Evolutionary conservation across 2,329 filamentous ascomycete genomes (phyloP).

Genomic region (Penicillium psychrosexuale): DNA sequence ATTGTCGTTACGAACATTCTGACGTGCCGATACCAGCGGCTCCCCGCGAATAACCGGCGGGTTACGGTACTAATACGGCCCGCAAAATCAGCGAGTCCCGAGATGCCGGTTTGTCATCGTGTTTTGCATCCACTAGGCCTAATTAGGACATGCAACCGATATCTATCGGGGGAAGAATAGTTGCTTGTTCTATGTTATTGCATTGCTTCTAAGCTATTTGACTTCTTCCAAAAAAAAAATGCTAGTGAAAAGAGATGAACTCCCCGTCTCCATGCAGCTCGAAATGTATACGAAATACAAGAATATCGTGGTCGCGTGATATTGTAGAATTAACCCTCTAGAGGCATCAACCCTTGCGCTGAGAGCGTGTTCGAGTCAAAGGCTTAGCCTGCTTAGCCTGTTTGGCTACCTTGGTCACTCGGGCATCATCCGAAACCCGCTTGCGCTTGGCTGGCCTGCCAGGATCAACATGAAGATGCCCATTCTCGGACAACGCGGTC

Average conservation of each 20-base stretch:
- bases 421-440: constrained; percentile 41
- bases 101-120: constrained; percentile 23
- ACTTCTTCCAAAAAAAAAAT: background rate
- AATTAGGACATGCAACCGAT: background rate
- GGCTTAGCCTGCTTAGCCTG: constrained; percentile 53
- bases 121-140: background rate
- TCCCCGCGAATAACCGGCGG: constrained; percentile 14
- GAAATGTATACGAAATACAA: constrained; percentile 20
- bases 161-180: too few species aligned
- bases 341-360: constrained; percentile 24
- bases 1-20: constrained; percentile 13
- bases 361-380: constrained; percentile 49
- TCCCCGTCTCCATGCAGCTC: constrained; percentile 17
- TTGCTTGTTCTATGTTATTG: constrained; percentile 8
- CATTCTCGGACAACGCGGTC: constrained; percentile 56
- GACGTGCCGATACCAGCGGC: constrained; percentile 35
- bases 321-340: background rate
- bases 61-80: constrained; percentile 22
- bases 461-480: constrained; percentile 60
- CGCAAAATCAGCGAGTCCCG: constrained; percentile 17
- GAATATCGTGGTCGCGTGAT: constrained; percentile 19
- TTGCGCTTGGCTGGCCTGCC: constrained; percentile 52
- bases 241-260: constrained; percentile 1
- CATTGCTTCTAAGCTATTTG: constrained; percentile 4
- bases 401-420: constrained; percentile 38